Conservation (phyloP, 176 grass and related monocot species). For the Carex cristatella region DNA sequence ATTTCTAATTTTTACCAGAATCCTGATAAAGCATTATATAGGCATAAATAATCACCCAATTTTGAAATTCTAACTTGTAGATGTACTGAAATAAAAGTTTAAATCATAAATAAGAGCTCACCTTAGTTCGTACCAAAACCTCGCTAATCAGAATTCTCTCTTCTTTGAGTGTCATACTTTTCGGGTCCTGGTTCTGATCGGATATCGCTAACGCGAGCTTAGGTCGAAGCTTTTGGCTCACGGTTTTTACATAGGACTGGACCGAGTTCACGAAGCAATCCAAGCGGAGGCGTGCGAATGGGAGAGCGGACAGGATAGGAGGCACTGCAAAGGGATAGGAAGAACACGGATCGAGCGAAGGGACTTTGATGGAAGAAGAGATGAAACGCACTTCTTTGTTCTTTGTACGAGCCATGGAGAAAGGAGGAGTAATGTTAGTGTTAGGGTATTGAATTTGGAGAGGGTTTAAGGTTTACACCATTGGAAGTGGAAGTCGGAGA, state of each 20-base stretch:
- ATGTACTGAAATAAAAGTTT: neutral
- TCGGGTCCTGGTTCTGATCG: slow-evolving; percentile 7
- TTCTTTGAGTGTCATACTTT: slow-evolving; percentile 35
- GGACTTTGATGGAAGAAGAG: slow-evolving; percentile 35
- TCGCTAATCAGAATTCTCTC: slow-evolving; percentile 87
- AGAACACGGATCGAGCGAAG: neutral
- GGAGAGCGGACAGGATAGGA: slow-evolving; percentile 42
- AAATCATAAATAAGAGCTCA: neutral
- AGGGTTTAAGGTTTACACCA: neutral
- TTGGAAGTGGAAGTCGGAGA: neutral
- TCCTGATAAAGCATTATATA: neutral
- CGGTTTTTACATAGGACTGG: neutral
- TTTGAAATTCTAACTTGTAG: neutral
- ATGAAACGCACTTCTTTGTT: slow-evolving; percentile 30
- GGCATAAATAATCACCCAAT: neutral
- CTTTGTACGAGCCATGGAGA: slow-evolving; percentile 8
- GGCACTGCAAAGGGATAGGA: neutral
- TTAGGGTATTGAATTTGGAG: neutral
- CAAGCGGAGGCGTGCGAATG: slow-evolving; percentile 63
- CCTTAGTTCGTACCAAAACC: slow-evolving; percentile 66
- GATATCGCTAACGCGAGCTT: neutral
- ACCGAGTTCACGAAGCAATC: slow-evolving; percentile 24
- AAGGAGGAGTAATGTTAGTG: neutral
- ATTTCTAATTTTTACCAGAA: neutral
- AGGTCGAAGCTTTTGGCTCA: slow-evolving; percentile 14